Evolutionary conservation across 345 rosid genomes (phyloP).

Genomic region (Corymbia maculata): DNA sequence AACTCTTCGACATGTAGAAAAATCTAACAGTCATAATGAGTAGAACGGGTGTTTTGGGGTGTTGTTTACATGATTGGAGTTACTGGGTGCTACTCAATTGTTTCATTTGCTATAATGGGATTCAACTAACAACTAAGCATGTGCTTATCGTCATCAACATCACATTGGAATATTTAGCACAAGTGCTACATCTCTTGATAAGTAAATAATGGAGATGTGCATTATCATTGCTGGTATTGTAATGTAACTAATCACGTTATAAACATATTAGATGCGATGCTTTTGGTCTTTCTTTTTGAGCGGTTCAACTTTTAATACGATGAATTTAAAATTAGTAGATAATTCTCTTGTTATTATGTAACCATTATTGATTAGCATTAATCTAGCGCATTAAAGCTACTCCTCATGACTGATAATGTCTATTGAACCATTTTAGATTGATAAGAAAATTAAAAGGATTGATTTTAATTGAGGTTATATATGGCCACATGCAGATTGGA

Average conservation of each 20-base stretch:
- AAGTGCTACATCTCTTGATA: not conserved
- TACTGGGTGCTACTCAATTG: not conserved
- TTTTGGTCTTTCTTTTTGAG: not conserved
- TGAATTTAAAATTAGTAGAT: not conserved
- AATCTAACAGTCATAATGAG: not conserved
- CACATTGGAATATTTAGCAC: not conserved
- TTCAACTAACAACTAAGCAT: no score
- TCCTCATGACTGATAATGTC: not conserved
- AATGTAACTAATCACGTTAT: no score
- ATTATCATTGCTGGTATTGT: not conserved
- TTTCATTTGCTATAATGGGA: not conserved
- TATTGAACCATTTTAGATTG: not conserved
- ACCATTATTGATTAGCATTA: not conserved
- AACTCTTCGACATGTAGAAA: not conserved
- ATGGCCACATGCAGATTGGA: constrained; percentile 42
- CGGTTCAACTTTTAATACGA: not conserved
- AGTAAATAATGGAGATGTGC: not conserved
- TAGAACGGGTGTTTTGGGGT: not conserved
- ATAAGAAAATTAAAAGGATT: not conserved
- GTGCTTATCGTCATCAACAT: no score
- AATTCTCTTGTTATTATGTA: not conserved
- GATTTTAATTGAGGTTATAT: not conserved
- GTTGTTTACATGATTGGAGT: not conserved
- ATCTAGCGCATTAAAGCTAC: not conserved
- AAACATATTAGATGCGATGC: no score